These are phyloP conservation scores for Lippia alba DNA, from an alignment of 305 asterid genomes.

Conservation along the genomic window DNA sequence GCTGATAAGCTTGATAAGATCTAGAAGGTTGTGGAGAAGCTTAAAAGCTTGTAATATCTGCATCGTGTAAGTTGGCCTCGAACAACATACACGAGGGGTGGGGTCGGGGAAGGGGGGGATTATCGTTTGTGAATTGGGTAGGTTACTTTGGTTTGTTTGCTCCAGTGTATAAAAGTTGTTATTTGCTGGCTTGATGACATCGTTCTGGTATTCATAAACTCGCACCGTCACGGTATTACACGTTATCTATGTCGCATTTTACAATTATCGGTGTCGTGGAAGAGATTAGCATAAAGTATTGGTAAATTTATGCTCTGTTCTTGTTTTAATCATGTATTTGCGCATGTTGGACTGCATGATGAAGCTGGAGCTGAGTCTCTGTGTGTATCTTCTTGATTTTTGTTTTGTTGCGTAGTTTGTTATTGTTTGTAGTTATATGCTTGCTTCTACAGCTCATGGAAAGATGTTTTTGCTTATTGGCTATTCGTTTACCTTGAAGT, in stretches of 20 bases:
- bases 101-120: slow-evolving; percentile 12
- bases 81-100: slow-evolving; percentile 20
- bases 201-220: slow-evolving; percentile 27
- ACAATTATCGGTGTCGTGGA: not conserved
- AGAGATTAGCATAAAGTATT: not conserved
- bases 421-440: not conserved
- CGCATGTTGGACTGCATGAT: not conserved
- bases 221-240: not conserved
- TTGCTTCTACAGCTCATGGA: too few species aligned
- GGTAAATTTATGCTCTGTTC: not conserved
- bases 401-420: too few species aligned
- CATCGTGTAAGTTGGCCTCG: slow-evolving; percentile 32
- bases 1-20: slow-evolving; percentile 70
- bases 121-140: slow-evolving; percentile 38
- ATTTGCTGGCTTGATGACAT: slow-evolving; percentile 47
- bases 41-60: slow-evolving; percentile 31
- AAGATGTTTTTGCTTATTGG: too few species aligned
- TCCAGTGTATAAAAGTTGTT: slow-evolving; percentile 45
- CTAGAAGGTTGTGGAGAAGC: slow-evolving; percentile 34
- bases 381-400: too few species aligned
- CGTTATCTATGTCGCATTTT: not conserved
- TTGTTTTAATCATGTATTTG: not conserved
- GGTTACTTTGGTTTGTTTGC: slow-evolving; percentile 37
- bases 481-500: too few species aligned
- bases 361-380: not conserved